Base-by-base conservation (phyloP, 192 early-diverging fungal species). In the Backusella macrospora region DNA sequence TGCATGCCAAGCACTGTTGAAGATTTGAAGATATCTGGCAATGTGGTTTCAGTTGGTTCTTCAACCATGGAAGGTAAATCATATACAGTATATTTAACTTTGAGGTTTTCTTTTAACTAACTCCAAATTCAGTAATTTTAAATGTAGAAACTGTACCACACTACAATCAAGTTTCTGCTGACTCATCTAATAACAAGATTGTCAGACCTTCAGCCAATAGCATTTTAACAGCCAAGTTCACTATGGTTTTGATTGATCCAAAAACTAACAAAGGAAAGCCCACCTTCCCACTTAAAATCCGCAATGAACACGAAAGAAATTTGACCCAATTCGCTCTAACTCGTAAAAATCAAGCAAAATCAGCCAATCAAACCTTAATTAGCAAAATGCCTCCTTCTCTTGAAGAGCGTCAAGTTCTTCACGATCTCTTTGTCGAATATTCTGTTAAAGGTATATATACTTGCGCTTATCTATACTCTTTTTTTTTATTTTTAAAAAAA, bases 221-320 rank as follows among this genome's bases (percentile, higher is more conserved):
- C 6, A 89, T 94, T 68, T 82, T 96, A 18, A 81, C 86, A 15
- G 93, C 95, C 18, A 88, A 92, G 73, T 95, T 98, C 74, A 95
- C 92, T 6, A 98, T 96, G 95, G 96, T 94, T 39, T 91, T 92
- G 3, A 81, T 89, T 34, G 90, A 96, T 78, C 84, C 92, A 6
- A 70, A 81, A 38, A 94, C 93, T 1, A 84, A 84, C 42, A 92
- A 91, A 72, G 79, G 93, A 5, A 87, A 84, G 6, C 84, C 87
- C 55, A 87, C 96, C n/a, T 92, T 92, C 70, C 91, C 91, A 39
- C 78, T 98, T 46, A 75, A 80, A 10, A 76, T 95, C 45, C 89
- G 92, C 26, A 91, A 90, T 15, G 92, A 92, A 13, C 80, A 89
- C 71, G 92, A 98, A 78, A 84, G 91, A 47, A 80, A 84, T 4